A percentile compares a stretch with the other conserved stretches of the same genome.
Evolutionary conservation across 129 eudicot species (phyloP).

Genomic region (Lactuca saligna): DNA sequence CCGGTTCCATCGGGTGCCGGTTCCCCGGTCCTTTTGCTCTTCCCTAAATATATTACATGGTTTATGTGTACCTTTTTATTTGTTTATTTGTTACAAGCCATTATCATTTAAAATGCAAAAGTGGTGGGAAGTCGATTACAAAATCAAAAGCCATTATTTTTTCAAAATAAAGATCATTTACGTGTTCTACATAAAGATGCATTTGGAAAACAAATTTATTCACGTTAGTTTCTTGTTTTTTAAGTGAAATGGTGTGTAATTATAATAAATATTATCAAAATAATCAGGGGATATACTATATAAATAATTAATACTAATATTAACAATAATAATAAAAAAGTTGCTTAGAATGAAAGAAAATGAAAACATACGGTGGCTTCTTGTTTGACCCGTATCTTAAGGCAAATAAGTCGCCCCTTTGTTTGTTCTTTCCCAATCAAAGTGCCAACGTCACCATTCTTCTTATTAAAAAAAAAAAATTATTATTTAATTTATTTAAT

Average conservation of each 20-base stretch:
- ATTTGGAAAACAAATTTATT: no score
- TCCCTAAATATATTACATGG: no score
- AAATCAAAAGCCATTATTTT: no score
- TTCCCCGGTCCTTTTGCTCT: no score
- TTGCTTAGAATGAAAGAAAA: conserved; percentile 51
- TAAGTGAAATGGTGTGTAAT: not conserved
- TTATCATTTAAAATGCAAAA: no score
- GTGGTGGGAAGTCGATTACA: not conserved
- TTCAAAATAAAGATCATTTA: no score
- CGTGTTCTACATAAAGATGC: not conserved
- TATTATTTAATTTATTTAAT: not conserved
- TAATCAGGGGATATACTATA: not conserved
- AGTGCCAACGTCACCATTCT: conserved; percentile 12
- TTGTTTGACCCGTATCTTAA: conserved; percentile 84
- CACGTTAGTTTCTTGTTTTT: not conserved
- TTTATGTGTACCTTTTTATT: no score
- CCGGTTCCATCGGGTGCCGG: no score
- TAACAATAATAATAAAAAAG: conserved; percentile 16
- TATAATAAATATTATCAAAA: not conserved
- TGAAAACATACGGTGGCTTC: conserved; percentile 47
- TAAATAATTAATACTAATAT: not conserved
- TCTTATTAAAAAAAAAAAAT: not conserved
- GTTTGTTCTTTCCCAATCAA: conserved; percentile 39
- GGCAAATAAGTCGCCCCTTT: conserved; percentile 62
- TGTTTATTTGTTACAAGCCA: no score